Evolutionary conservation across 2,329 filamentous ascomycete species (phyloP).

Genomic region (Tolypocladium cylindrosporum): DNA sequence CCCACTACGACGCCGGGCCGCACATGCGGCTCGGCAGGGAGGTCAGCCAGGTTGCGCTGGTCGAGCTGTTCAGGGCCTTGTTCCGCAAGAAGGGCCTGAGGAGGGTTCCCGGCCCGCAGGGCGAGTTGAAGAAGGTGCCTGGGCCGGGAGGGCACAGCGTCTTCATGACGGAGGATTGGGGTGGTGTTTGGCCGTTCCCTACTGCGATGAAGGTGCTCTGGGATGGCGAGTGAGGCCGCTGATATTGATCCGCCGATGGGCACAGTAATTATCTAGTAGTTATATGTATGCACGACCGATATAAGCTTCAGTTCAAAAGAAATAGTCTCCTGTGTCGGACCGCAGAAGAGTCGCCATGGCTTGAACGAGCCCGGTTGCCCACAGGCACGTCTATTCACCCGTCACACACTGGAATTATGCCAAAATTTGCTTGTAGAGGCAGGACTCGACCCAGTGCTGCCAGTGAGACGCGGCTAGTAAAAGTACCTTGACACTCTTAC

Average conservation of each 20-base stretch:
- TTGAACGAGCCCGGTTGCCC: neutral
- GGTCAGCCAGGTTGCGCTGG: slow-evolving; percentile 50
- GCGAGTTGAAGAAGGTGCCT: slow-evolving; percentile 55
- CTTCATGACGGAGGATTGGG: slow-evolving; percentile 60
- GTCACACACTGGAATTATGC: too few relatives aligned
- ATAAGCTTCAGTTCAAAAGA: neutral
- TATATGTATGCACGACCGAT: neutral
- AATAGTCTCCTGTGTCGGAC: neutral
- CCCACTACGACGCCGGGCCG: slow-evolving; percentile 53
- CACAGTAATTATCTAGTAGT: neutral
- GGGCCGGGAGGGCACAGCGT: slow-evolving; percentile 43
- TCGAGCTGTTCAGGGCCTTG: slow-evolving; percentile 57
- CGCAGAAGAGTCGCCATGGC: neutral
- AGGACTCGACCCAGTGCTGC: too few relatives aligned
- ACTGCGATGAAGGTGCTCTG: slow-evolving; percentile 44
- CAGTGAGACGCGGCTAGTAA: neutral
- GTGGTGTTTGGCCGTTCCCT: slow-evolving; percentile 35
- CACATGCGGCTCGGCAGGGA: slow-evolving; percentile 54
- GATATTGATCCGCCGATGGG: neutral
- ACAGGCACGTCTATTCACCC: neutral
- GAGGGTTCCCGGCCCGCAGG: slow-evolving; percentile 52
- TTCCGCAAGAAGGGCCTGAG: slow-evolving; percentile 52
- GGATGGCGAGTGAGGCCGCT: slow-evolving; percentile 17
- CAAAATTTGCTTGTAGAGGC: too few relatives aligned
- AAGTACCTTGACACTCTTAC: neutral